These are phyloP conservation scores for Dalbergia oliveri DNA, from an alignment of 306 rosid species.

Conservation along the genomic window DNA sequence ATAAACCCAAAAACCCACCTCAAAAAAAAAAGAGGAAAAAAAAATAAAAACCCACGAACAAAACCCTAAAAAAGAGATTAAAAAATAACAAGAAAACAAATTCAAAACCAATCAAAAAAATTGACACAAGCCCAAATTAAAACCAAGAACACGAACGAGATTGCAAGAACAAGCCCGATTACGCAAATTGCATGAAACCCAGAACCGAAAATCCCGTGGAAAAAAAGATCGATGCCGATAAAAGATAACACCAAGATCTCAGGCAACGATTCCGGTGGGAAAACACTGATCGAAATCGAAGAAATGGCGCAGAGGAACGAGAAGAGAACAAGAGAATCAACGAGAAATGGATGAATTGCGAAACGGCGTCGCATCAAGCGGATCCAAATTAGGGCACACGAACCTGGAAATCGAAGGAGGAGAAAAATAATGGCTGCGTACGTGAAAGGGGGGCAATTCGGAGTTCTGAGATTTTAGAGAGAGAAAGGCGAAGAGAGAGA, in stretches of 20 bases:
- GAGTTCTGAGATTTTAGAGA: conserved; percentile 73
- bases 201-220: conserved; percentile 25
- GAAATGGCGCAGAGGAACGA: conserved; percentile 44
- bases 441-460: conserved; percentile 57
- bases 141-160: conserved; percentile 42
- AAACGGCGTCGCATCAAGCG: conserved; percentile 39
- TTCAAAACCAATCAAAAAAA: conserved; percentile 47
- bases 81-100: conserved; percentile 34
- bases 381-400: conserved; percentile 68
- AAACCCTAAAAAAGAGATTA: conserved; percentile 58
- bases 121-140: conserved; percentile 2
- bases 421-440: conserved; percentile 46
- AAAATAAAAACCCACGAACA: conserved; percentile 40
- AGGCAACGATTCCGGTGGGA: conserved; percentile 44
- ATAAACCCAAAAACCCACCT: conserved; percentile 56
- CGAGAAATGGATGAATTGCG: not conserved
- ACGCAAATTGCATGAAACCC: conserved; percentile 50
- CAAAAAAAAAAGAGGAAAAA: not conserved
- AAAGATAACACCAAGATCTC: conserved; percentile 57
- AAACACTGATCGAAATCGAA: conserved; percentile 63
- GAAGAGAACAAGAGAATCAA: not conserved
- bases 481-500: conserved; percentile 54
- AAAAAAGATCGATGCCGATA: conserved; percentile 16
- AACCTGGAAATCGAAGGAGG: conserved; percentile 74
- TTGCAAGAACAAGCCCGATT: conserved; percentile 30